Percentiles rank a stretch among this genome's conserved stretches.
Evolutionary conservation across 1,284 basidiomycete species (phyloP).

Genomic region (Takashimella tepidaria): DNA sequence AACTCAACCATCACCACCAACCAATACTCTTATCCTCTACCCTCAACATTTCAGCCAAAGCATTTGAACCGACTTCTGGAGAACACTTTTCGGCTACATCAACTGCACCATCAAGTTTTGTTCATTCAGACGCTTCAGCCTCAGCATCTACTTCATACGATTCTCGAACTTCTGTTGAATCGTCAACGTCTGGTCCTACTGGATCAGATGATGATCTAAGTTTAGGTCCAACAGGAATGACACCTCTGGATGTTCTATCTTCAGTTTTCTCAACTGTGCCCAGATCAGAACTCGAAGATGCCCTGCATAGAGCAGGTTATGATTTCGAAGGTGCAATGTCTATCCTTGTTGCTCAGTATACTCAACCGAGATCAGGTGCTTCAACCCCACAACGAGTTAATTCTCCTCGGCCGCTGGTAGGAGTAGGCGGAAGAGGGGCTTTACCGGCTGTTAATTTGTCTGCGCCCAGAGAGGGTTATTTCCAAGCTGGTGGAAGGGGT

Average conservation of each 20-base stretch:
- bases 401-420: conserved; percentile 33
- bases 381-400: conserved; percentile 42
- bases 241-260: conserved; percentile 89
- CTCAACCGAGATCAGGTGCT: conserved; percentile 39
- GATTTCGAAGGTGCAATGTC: conserved; percentile 94
- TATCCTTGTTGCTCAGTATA: conserved; percentile 71
- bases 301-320: conserved; percentile 76
- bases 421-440: conserved; percentile 23
- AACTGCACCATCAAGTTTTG: conserved; percentile 13
- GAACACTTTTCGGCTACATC: conserved; percentile 2
- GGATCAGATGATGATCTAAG: conserved; percentile 46
- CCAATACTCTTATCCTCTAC: conserved; percentile 1
- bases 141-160: conserved; percentile 40
- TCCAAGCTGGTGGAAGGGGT: conserved; percentile 38
- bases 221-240: conserved; percentile 67
- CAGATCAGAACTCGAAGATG: conserved; percentile 86
- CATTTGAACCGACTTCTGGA: conserved; percentile 28
- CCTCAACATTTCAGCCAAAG: conserved; percentile 33
- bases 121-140: conserved; percentile 16
- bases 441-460: conserved; percentile 17
- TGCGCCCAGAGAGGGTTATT: conserved; percentile 38
- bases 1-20: conserved; percentile 23
- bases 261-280: conserved; percentile 87
- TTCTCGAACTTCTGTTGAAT: conserved; percentile 28
- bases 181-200: too few relatives aligned